These are phyloP conservation scores for Rubus idaeus DNA, from an alignment of 306 rosid species.

Conservation along the genomic window DNA sequence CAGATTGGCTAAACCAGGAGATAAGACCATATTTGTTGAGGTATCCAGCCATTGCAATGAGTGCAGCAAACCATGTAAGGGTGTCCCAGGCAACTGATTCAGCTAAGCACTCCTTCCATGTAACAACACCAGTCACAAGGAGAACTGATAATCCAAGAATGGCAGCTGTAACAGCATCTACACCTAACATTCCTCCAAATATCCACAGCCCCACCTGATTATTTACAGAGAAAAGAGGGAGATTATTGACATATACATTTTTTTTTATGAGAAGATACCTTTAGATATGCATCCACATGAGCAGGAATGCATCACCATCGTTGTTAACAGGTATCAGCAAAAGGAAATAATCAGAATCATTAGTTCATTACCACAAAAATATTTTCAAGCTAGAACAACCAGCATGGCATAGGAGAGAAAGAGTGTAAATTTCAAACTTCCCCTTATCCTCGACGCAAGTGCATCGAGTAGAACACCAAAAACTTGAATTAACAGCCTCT, in stretches of 20 bases:
- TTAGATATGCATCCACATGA: slow-evolving; percentile 11
- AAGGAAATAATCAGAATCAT: background rate
- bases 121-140: slow-evolving; percentile 89
- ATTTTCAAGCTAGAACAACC: background rate
- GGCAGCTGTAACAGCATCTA: slow-evolving; percentile 96
- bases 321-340: background rate
- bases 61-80: slow-evolving; percentile 99
- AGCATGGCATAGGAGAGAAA: background rate
- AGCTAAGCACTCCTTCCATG: slow-evolving; percentile 98
- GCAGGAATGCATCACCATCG: background rate
- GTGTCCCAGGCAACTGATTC: slow-evolving; percentile 99
- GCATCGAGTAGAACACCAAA: background rate
- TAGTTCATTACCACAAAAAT: background rate
- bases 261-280: slow-evolving; percentile 1
- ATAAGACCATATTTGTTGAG: slow-evolving; percentile 98
- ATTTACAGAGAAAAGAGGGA: slow-evolving; percentile 10
- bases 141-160: slow-evolving; percentile 88
- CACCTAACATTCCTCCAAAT: slow-evolving; percentile 69
- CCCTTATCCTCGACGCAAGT: background rate
- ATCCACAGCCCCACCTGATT: slow-evolving; percentile 94
- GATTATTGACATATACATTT: background rate
- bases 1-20: slow-evolving; percentile 94
- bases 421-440: background rate
- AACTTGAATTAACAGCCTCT: background rate
- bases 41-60: slow-evolving; percentile 99